These are phyloP conservation scores for Xylaria scruposa DNA, from an alignment of 495 filamentous ascomycete species.

Conservation along the genomic window DNA sequence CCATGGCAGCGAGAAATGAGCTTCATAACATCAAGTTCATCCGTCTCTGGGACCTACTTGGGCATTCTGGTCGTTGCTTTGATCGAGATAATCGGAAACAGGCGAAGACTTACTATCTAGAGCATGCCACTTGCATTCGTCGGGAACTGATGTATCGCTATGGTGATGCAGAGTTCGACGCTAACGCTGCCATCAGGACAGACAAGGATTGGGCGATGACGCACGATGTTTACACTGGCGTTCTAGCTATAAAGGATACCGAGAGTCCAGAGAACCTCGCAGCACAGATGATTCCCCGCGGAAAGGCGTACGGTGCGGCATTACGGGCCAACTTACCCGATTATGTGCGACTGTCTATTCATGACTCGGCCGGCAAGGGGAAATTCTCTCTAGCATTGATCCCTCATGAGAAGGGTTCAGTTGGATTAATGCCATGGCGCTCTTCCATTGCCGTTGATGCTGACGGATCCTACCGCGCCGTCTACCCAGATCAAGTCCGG, in stretches of 20 bases:
- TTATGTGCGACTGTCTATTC: slow-evolving; percentile 13
- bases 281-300: background rate
- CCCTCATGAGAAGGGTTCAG: slow-evolving; percentile 5
- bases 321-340: background rate
- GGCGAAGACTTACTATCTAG: slow-evolving; percentile 10
- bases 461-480: slow-evolving; percentile 16
- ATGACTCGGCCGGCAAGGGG: slow-evolving; percentile 2
- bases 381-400: slow-evolving; percentile 6
- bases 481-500: slow-evolving; percentile 7
- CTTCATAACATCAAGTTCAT: slow-evolving; percentile 5
- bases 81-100: background rate
- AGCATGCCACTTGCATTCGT: slow-evolving; percentile 1
- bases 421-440: slow-evolving; percentile 19
- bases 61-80: background rate
- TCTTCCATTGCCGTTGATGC: slow-evolving; percentile 2
- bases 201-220: slow-evolving; percentile 17
- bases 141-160: slow-evolving; percentile 6
- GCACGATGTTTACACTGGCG: background rate
- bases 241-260: background rate
- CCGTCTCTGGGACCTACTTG: slow-evolving; percentile 13
- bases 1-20: background rate
- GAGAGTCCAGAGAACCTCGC: slow-evolving; percentile 2
- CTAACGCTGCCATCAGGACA: background rate
- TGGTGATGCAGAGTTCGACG: slow-evolving; percentile 5
- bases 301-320: slow-evolving; percentile 10